Percentiles rank a stretch among this genome's conserved stretches.
phyloP scores from a whole-genome alignment of 257 asterid genomes.

The Solanum bukasovii region DNA sequence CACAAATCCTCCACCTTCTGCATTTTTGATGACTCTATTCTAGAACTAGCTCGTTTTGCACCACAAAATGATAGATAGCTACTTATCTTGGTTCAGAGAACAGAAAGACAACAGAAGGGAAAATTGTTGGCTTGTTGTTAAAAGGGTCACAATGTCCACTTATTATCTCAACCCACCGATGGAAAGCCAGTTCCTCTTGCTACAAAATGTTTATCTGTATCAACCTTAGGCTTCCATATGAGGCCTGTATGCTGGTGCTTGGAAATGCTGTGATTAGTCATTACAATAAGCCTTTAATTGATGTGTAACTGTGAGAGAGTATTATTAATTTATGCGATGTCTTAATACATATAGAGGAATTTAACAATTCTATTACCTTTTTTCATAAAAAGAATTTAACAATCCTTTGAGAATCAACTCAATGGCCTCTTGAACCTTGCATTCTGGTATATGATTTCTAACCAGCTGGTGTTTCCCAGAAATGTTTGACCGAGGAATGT shows the following conservation, averaged over 20 bases:
- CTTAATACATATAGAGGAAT: background rate
- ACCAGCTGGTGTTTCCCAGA: constrained; percentile 32
- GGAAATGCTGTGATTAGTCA: too few species aligned
- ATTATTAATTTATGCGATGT: background rate
- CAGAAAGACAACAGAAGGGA: background rate
- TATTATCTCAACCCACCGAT: background rate
- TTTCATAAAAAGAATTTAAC: background rate
- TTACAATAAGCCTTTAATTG: background rate
- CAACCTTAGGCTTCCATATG: background rate
- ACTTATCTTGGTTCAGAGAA: background rate
- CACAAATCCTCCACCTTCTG: too few species aligned
- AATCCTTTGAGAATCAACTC: background rate
- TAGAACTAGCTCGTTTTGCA: background rate
- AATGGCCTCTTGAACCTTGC: background rate
- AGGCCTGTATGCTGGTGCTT: background rate
- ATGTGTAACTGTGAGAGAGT: background rate
- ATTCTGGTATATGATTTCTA: background rate
- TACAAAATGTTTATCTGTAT: background rate
- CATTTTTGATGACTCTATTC: background rate
- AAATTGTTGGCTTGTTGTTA: background rate
- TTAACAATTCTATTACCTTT: background rate
- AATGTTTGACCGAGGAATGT: constrained; percentile 94
- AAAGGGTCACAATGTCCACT: background rate
- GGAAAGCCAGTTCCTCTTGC: background rate
- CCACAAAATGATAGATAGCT: background rate